A percentile compares a stretch with the other conserved stretches of the same genome.
phyloP scores from a whole-genome alignment of 768 basidiomycete species.

The Tricholoma saponaceum region DNA sequence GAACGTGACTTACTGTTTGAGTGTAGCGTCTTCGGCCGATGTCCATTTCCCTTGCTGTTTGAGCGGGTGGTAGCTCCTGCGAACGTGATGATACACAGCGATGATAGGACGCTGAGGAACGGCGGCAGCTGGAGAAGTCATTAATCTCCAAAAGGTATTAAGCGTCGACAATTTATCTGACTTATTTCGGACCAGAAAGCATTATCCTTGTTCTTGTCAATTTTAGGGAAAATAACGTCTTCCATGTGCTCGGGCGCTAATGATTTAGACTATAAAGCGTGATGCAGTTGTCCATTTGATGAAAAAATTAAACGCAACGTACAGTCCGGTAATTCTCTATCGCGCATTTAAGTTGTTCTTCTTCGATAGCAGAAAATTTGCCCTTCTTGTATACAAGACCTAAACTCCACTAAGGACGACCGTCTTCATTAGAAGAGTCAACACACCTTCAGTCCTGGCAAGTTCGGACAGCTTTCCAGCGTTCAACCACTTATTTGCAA shows the following conservation, averaged over 20 bases:
- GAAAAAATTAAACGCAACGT: conserved; percentile 20
- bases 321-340: conserved; percentile 62
- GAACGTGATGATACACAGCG: conserved; percentile 81
- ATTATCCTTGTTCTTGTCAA: conserved; percentile 54
- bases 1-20: conserved; percentile 55
- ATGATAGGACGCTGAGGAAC: conserved; percentile 76
- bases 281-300: neutral
- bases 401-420: conserved; percentile 21
- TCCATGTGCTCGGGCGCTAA: conserved; percentile 51
- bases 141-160: neutral
- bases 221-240: conserved; percentile 66
- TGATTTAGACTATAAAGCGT: conserved; percentile 39
- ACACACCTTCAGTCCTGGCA: conserved; percentile 61
- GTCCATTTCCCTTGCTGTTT: conserved; percentile 71
- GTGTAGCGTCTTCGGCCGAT: conserved; percentile 55
- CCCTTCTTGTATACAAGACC: conserved; percentile 87
- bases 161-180: conserved; percentile 28
- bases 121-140: conserved; percentile 48
- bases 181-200: conserved; percentile 82
- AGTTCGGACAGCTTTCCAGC: conserved; percentile 64
- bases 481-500: conserved; percentile 79
- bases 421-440: neutral
- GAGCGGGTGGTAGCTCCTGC: conserved; percentile 64
- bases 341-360: conserved; percentile 57
- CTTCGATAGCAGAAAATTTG: conserved; percentile 80